Conservation (phyloP, 1,284 basidiomycete species). For the Phellinidium pouzarii region DNA sequence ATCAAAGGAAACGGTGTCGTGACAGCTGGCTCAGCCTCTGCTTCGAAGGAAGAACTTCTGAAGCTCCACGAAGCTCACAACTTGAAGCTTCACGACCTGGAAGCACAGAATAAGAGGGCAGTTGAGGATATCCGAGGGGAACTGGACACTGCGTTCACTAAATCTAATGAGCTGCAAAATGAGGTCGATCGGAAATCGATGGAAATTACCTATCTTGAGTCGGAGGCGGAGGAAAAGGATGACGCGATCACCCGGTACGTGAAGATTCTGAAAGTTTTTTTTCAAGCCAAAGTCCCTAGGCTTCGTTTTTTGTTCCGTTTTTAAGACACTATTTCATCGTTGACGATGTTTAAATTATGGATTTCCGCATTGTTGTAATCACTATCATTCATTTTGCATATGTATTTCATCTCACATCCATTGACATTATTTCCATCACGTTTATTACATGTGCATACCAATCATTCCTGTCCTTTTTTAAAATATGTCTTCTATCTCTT, state of each 20-base stretch:
- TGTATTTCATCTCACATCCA: neutral
- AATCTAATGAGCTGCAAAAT: conserved; percentile 49
- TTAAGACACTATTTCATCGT: neutral
- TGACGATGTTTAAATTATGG: neutral
- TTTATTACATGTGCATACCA: neutral
- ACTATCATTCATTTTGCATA: neutral
- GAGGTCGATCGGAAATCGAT: conserved; percentile 63
- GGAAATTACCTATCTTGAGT: conserved; percentile 73
- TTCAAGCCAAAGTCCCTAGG: conserved; percentile 12
- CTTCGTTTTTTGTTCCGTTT: conserved; percentile 13
- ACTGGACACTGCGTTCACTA: conserved; percentile 49
- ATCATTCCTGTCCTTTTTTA: neutral
- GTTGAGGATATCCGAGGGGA: conserved; percentile 53
- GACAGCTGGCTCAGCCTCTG: conserved; percentile 39
- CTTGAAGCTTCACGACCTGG: conserved; percentile 69
- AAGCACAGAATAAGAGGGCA: conserved; percentile 62
- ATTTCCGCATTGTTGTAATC: conserved; percentile 10
- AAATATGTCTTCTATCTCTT: conserved; percentile 7
- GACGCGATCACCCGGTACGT: conserved; percentile 76
- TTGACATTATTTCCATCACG: neutral
- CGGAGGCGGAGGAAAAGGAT: conserved; percentile 66
- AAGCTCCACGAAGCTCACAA: conserved; percentile 76
- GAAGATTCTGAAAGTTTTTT: conserved; percentile 34
- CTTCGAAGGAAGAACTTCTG: conserved; percentile 68
- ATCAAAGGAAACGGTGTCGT: conserved; percentile 51